Percentiles rank a stretch among this genome's conserved stretches.
These are phyloP conservation scores for Barnettozyma populi DNA, from an alignment of 805 yeast genomes.

Conservation along the genomic window DNA sequence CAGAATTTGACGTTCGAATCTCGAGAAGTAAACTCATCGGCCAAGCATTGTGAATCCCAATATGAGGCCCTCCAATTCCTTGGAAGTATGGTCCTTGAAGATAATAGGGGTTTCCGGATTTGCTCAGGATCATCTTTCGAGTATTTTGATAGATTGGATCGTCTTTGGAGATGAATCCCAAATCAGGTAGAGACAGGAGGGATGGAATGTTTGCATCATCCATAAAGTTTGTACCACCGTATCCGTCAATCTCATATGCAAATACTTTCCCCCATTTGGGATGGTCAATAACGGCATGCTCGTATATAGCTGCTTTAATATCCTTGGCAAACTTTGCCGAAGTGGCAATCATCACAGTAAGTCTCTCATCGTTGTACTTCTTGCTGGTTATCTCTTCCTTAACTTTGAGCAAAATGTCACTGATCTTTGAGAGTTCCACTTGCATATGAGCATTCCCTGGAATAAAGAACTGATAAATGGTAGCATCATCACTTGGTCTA, in stretches of 20 bases:
- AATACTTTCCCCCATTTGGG: conserved; percentile 68
- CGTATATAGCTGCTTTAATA: conserved; percentile 52
- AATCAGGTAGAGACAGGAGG: conserved; percentile 69
- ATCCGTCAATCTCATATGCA: conserved; percentile 89
- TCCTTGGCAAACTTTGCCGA: conserved; percentile 34
- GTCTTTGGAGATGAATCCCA: conserved; percentile 50
- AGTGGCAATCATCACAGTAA: conserved; percentile 17
- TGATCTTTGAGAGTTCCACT: conserved; percentile 48
- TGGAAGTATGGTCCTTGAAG: conserved; percentile 55
- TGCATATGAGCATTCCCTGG: conserved; percentile 81
- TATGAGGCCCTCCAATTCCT: conserved; percentile 91
- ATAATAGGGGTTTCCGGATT: conserved; percentile 73
- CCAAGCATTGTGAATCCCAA: conserved; percentile 81
- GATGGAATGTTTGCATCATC: conserved; percentile 93
- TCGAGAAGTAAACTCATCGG: conserved; percentile 79
- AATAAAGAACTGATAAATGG: conserved; percentile 70
- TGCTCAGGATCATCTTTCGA: conserved; percentile 64
- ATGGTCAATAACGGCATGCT: conserved; percentile 63
- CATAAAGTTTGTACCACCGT: conserved; percentile 67
- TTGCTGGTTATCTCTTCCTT: conserved; percentile 13
- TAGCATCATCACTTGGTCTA: conserved; percentile 85
- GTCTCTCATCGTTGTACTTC: conserved; percentile 18
- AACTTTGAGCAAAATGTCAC: conserved; percentile 24
- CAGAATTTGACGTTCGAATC: conserved; percentile 70
- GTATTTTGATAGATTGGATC: conserved; percentile 73